Evolutionary conservation across 768 basidiomycete genomes (phyloP), one percentile per base, ranked within the genome.

Genomic region (Kwoniella heveanensis): DNA sequence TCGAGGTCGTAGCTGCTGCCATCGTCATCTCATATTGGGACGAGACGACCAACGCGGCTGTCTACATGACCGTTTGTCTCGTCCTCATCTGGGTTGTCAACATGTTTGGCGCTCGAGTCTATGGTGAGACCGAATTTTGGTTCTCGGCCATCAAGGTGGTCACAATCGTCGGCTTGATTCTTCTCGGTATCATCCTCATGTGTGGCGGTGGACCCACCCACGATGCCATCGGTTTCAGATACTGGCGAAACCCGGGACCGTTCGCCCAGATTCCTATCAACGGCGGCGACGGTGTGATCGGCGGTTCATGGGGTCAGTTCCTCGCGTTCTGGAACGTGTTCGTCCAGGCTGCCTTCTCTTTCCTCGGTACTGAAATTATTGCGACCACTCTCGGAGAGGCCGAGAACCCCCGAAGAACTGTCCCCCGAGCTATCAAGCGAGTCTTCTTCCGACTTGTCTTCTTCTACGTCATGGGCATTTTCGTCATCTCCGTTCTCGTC

Each of bases 121-220:
- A 84, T 62, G 86, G 85, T 19, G 80, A 81, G 60, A 79, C 83
- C 47, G 86, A 87, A 74, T 86, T 88, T 73, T 84, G 82, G 77
- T 85, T 86, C 70, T 84, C 77, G 7, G 58, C 67, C 13, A 78
- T 83, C 74, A 83, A 83, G 79, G 83, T 85, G 58, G 69, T 83
- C 56, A 79, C 86, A 39, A 81, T 82, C 62, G 73, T 81, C 56
- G 79, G 74, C 4, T 65, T 81, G 44, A 80, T 81, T 68, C 67
- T 81, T 51, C 66, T 79, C 48, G 75, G 77, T 61, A 63, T 80
- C 65, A 56, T 79, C 53, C 62, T 80, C 36, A 77, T 77, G 71
- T 63, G 65, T 13, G 77, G 79, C 49, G 79, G 78, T 52, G 77
- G 76, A 27, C 78, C 78, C 2, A 73, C 65, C 48, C 73, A 69